These are phyloP conservation scores for Bruguiera parviflora DNA, from an alignment of 345 rosid species.

Conservation along the genomic window DNA sequence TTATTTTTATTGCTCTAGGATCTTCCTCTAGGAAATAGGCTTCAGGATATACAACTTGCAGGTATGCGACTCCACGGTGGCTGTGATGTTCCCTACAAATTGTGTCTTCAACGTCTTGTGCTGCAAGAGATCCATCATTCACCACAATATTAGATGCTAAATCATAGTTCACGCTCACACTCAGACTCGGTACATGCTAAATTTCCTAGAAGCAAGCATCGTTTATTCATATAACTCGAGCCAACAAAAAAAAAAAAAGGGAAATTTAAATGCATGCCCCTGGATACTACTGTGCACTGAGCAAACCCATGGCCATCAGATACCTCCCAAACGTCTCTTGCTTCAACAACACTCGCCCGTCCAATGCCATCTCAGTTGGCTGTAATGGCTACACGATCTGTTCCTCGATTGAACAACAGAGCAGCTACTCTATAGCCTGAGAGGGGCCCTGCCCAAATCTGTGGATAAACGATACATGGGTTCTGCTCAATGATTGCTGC, in stretches of 20 bases:
- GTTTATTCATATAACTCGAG: no score
- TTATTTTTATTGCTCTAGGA: not conserved
- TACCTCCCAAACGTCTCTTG: constrained; percentile 34
- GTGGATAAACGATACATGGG: not conserved
- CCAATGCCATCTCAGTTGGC: constrained; percentile 32
- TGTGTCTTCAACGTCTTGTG: constrained; percentile 54
- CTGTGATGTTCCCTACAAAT: constrained; percentile 49
- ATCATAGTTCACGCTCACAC: not conserved
- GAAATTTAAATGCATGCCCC: no score
- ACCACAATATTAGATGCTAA: not conserved
- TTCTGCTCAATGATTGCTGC: not conserved
- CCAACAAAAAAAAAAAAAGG: no score
- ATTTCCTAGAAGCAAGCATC: no score
- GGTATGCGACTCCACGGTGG: constrained; percentile 19
- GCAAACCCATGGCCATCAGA: not conserved
- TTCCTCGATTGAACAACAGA: constrained; percentile 22
- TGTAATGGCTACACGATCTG: constrained; percentile 11
- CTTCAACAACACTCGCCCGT: constrained; percentile 7
- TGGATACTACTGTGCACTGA: no score
- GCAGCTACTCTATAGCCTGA: constrained; percentile 23
- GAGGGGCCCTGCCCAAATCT: constrained; percentile 36
- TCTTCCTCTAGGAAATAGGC: constrained; percentile 47
- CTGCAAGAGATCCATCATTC: constrained; percentile 38
- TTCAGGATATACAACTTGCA: constrained; percentile 43
- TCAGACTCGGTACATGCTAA: not conserved